Conservation (phyloP, 306 rosid species). For the Cucurbita pepo region DNA sequence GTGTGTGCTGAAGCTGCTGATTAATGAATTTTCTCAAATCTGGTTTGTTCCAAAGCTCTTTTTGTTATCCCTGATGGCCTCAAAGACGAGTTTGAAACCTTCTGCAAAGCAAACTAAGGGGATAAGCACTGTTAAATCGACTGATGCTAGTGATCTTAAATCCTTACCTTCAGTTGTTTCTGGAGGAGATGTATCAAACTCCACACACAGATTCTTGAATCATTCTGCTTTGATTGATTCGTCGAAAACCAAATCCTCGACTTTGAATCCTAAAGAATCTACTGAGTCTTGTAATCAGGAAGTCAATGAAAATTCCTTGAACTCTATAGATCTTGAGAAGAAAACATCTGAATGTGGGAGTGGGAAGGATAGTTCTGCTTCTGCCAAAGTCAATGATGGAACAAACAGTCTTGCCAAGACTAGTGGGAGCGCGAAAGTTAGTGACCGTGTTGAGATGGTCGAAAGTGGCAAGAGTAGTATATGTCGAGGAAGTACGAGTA, state of each 20-base stretch:
- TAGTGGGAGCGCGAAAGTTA: constrained; percentile 80
- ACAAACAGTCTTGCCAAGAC: constrained; percentile 17
- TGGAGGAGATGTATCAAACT: constrained; percentile 27
- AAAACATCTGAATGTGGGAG: constrained; percentile 68
- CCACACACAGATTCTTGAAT: constrained; percentile 22
- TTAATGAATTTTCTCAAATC: background rate
- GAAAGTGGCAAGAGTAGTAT: constrained; percentile 14
- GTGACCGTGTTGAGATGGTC: constrained; percentile 51
- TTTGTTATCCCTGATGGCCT: constrained; percentile 1
- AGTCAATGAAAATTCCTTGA: too few relatives aligned
- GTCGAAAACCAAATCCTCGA: too few relatives aligned
- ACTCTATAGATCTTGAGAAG: constrained; percentile 46
- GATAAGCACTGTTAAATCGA: too few relatives aligned
- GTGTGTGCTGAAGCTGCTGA: background rate
- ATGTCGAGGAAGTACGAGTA: constrained; percentile 85
- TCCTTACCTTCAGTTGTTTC: constrained; percentile 4
- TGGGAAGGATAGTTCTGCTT: constrained; percentile 56
- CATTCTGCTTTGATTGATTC: constrained; percentile 5
- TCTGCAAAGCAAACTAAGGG: too few relatives aligned
- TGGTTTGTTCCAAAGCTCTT: background rate
- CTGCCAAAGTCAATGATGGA: too few relatives aligned
- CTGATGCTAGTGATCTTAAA: background rate
- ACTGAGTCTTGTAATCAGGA: constrained; percentile 41
- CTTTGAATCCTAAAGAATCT: constrained; percentile 30
- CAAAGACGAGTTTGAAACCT: background rate